Conservation (phyloP, 2,329 filamentous ascomycete genomes). For the Pezicula radicicola region DNA sequence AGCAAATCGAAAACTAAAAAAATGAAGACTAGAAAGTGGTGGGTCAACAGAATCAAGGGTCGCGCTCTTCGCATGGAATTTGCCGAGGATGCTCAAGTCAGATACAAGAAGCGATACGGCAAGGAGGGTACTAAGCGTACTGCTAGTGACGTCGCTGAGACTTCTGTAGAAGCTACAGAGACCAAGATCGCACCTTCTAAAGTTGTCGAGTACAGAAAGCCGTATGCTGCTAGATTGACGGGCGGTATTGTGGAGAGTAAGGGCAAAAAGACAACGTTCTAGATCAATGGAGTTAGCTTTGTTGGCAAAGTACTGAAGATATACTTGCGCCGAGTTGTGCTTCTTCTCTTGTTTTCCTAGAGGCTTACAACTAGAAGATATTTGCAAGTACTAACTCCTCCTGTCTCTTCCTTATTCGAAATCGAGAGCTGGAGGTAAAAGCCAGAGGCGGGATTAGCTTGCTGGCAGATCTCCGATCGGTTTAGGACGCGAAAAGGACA, state of each 20-base stretch:
- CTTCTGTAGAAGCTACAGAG: constrained; percentile 17
- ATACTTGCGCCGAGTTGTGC: too few species aligned
- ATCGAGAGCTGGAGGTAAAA: too few species aligned
- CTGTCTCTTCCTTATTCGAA: too few species aligned
- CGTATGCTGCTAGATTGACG: constrained; percentile 60
- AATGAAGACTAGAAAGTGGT: constrained; percentile 68
- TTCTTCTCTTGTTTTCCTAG: too few species aligned
- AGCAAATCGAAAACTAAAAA: constrained; percentile 47
- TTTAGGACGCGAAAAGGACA: too few species aligned
- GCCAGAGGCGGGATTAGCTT: too few species aligned
- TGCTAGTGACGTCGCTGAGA: constrained; percentile 14
- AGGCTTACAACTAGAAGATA: too few species aligned
- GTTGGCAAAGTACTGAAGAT: too few species aligned
- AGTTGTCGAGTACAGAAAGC: constrained; percentile 43
- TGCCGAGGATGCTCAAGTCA: constrained; percentile 82
- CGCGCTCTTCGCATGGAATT: constrained; percentile 85
- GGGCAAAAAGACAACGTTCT: constrained; percentile 82
- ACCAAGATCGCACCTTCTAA: constrained; percentile 23
- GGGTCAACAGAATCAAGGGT: constrained; percentile 80
- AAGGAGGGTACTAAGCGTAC: constrained; percentile 57
- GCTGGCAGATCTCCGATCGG: too few species aligned
- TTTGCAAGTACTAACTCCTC: too few species aligned
- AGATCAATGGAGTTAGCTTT: constrained; percentile 29
- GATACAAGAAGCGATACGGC: constrained; percentile 93
- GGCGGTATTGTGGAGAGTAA: constrained; percentile 75